phyloP scores from a whole-genome alignment of 805 yeast genomes.

The Jamesozyma gamospora region DNA sequence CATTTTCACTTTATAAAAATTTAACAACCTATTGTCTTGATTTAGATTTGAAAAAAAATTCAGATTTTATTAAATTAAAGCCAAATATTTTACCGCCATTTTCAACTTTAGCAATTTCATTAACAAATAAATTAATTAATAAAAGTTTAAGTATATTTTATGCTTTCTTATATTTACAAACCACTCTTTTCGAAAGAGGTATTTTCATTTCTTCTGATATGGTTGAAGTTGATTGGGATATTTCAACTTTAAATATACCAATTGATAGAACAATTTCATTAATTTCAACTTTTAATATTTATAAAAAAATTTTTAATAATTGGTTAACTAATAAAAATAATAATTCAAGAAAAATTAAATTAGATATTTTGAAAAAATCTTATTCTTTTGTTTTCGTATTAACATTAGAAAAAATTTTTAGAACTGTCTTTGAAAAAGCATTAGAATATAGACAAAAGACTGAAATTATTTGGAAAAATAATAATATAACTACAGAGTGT shows the following conservation, averaged over 20 bases:
- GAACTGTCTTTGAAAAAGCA: constrained; percentile 14
- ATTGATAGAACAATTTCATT: constrained; percentile 5
- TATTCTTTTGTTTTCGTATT: constrained; percentile 5
- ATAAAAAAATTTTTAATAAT: constrained; percentile 8
- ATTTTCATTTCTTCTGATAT: constrained; percentile 2
- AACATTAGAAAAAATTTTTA: constrained; percentile 10
- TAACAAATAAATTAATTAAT: background rate
- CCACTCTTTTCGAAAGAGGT: constrained; percentile 9
- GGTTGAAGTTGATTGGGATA: constrained; percentile 9
- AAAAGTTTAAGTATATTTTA: constrained; percentile 3
- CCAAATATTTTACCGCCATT: constrained; percentile 14
- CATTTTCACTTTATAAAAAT: constrained; percentile 11
- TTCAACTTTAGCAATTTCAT: constrained; percentile 1
- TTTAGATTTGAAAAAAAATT: constrained; percentile 13
- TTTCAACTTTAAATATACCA: constrained; percentile 6
- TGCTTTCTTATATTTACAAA: constrained; percentile 6
- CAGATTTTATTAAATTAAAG: constrained; percentile 7
- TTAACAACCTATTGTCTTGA: constrained; percentile 6
- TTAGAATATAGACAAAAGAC: constrained; percentile 13
- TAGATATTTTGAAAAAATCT: constrained; percentile 6
- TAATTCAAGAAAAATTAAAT: no score
- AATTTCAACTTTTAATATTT: constrained; percentile 7
- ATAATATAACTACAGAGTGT: no score
- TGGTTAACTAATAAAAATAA: constrained; percentile 1
- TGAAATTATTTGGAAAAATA: constrained; percentile 6